These are phyloP conservation scores for Pezicula radicicola DNA, from an alignment of 2,329 filamentous ascomycete genomes.

Conservation along the genomic window DNA sequence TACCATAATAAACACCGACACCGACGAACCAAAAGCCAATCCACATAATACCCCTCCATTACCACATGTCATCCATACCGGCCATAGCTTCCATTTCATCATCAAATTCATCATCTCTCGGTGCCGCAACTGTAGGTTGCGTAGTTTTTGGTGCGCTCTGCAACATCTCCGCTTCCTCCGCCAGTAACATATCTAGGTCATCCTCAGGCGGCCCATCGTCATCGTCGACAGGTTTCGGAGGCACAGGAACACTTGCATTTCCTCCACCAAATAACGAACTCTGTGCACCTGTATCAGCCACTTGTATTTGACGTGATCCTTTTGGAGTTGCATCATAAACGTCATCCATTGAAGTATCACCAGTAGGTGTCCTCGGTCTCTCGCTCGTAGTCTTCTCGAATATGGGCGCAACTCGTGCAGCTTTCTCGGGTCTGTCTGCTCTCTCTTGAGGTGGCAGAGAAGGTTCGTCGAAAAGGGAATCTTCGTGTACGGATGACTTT, in stretches of 20 bases:
- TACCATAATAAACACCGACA: background rate
- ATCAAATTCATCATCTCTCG: slow-evolving; percentile 22
- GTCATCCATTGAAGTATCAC: slow-evolving; percentile 35
- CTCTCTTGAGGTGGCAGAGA: slow-evolving; percentile 22
- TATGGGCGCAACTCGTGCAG: slow-evolving; percentile 34
- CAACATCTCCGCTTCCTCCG: slow-evolving; percentile 14
- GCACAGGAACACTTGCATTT: slow-evolving; percentile 22
- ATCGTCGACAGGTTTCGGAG: slow-evolving; percentile 9
- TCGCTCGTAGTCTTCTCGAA: slow-evolving; percentile 25
- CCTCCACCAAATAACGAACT: slow-evolving; percentile 18
- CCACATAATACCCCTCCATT: slow-evolving; percentile 1
- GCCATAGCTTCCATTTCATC: slow-evolving; percentile 57
- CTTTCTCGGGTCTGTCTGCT: slow-evolving; percentile 23
- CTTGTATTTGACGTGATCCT: slow-evolving; percentile 14
- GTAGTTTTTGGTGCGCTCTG: background rate
- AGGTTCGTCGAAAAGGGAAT: slow-evolving; percentile 24
- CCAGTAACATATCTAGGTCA: slow-evolving; percentile 27
- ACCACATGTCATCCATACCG: slow-evolving; percentile 45
- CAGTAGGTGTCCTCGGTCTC: slow-evolving; percentile 31
- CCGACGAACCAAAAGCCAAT: background rate
- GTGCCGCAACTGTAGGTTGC: background rate
- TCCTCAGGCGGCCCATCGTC: slow-evolving; percentile 37
- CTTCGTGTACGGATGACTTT: slow-evolving; percentile 28
- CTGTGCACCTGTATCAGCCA: slow-evolving; percentile 15
- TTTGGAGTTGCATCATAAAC: slow-evolving; percentile 53